phyloP scores from a whole-genome alignment of 345 rosid genomes.

The Rhizophora apiculata region DNA sequence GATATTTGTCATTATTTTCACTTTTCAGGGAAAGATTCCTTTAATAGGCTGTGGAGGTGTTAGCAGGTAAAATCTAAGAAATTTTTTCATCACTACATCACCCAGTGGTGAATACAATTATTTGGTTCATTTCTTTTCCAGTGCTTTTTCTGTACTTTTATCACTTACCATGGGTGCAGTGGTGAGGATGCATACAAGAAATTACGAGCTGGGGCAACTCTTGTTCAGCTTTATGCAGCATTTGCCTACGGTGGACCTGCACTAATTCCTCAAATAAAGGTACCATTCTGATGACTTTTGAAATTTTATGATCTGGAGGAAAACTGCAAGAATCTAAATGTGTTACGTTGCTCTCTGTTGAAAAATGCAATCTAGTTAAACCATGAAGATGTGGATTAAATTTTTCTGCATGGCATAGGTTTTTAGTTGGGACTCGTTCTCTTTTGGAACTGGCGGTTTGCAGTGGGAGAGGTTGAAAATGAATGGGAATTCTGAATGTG shows the following conservation, averaged over 20 bases:
- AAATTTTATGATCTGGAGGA: neutral
- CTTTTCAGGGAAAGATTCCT: slow-evolving; percentile 82
- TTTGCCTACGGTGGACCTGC: slow-evolving; percentile 99
- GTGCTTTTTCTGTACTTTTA: slow-evolving; percentile 1
- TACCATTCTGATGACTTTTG: slow-evolving; percentile 17
- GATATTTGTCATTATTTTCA: slow-evolving; percentile 12
- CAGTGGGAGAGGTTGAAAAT: neutral
- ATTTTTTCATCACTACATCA: slow-evolving; percentile 5
- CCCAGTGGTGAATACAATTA: neutral
- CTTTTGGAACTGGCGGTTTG: neutral
- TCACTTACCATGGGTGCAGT: slow-evolving; percentile 37
- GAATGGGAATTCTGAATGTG: neutral
- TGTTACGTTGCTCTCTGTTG: too few species aligned
- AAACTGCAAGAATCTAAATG: neutral
- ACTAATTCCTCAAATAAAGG: slow-evolving; percentile 89
- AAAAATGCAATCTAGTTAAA: neutral
- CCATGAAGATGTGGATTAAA: neutral
- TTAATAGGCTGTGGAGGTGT: slow-evolving; percentile 91
- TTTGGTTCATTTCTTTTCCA: neutral
- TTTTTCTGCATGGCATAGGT: neutral
- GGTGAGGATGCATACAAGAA: slow-evolving; percentile 97
- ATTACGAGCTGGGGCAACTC: slow-evolving; percentile 93
- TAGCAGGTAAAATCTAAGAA: slow-evolving; percentile 57
- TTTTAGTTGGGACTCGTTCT: neutral
- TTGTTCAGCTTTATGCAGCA: slow-evolving; percentile 90